Evolutionary conservation across 495 filamentous ascomycete genomes (phyloP).

Genomic region (Penicillium alfredii): DNA sequence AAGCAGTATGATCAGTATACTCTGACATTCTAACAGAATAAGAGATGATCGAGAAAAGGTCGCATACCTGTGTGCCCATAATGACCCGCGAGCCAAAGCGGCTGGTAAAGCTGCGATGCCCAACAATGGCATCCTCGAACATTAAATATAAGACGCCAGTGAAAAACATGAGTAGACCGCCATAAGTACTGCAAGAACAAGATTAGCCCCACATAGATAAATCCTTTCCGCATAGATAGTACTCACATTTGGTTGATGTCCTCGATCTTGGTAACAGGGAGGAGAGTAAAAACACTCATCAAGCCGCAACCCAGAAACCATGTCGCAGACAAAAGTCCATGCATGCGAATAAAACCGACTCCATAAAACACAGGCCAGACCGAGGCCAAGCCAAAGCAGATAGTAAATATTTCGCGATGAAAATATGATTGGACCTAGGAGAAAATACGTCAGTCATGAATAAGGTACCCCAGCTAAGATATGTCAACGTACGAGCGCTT

Average conservation of each 20-base stretch:
- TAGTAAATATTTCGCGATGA: constrained; percentile 77
- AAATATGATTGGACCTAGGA: constrained; percentile 77
- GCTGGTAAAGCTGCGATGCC: constrained; percentile 20
- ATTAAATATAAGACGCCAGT: constrained; percentile 76
- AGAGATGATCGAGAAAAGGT: too few relatives aligned
- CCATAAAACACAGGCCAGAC: constrained; percentile 79
- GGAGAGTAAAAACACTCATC: constrained; percentile 88
- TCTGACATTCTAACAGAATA: too few relatives aligned
- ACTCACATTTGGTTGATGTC: constrained; percentile 70
- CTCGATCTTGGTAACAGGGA: constrained; percentile 83
- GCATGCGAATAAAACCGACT: constrained; percentile 57
- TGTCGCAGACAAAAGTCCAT: constrained; percentile 55
- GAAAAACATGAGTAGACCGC: constrained; percentile 71
- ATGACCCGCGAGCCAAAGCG: constrained; percentile 46
- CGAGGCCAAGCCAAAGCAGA: constrained; percentile 66
- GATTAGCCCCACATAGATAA: too few relatives aligned
- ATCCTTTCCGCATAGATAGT: too few relatives aligned
- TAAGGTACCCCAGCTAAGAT: too few relatives aligned
- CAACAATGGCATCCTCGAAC: constrained; percentile 67
- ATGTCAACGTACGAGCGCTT: constrained; percentile 68
- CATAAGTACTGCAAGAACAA: constrained; percentile 53
- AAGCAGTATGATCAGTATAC: too few relatives aligned
- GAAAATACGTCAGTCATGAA: constrained; percentile 3
- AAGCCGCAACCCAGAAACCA: constrained; percentile 72
- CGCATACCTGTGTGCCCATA: constrained; percentile 49